Evolutionary conservation across 805 yeast species (phyloP), one percentile per base, ranked within the genome.

Genomic region (Pichia kluyveri): DNA sequence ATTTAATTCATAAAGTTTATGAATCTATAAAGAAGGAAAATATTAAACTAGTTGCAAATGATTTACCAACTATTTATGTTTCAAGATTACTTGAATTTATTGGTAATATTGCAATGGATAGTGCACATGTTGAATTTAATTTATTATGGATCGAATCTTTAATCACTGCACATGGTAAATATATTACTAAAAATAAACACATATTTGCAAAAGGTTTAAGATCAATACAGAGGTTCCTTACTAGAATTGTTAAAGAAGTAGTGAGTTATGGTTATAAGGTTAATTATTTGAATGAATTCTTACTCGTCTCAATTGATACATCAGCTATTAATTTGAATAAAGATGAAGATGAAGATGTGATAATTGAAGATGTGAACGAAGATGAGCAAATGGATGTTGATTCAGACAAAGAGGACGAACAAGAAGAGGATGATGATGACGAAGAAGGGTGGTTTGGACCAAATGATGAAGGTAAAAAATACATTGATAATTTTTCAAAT

Each of bases 41-140:
- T 59, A 77, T 91, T 38, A 69, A 74, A 34, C 65, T 93, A 44
- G 76, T 90, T 9, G 69, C 83, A 8, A 63, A 71, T n/a, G 85
- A 77, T 44, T 59, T 91, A 18, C 99, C 99, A 0, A 70, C 71
- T 1, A 83, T 89, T 0, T 91, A 93, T 57, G 74, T 88, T 41
- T 74, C 80, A 40, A 75, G 83, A 49, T 58, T 91, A 36, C 62
- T 93, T 41, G 66, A 69, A 34, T 88, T 87, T 52, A 74, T 93
- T 56, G 93, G 86, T 2, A 75, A 76, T 40, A 73, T 77, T 53
- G 72, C 81, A 36, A 75, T 75, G 61, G 85, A 82, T 4, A 79
- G 88, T 7, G 89, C 79, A 34, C 98, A 93, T 66, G 62, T 91
- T 26, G 97, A 93, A 67, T 89, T 82, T 68, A 80, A 82, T 57